A percentile compares a stretch with the other conserved stretches of the same genome.
Conservation (phyloP, 768 basidiomycete genomes). For the Amanita rimosa region DNA sequence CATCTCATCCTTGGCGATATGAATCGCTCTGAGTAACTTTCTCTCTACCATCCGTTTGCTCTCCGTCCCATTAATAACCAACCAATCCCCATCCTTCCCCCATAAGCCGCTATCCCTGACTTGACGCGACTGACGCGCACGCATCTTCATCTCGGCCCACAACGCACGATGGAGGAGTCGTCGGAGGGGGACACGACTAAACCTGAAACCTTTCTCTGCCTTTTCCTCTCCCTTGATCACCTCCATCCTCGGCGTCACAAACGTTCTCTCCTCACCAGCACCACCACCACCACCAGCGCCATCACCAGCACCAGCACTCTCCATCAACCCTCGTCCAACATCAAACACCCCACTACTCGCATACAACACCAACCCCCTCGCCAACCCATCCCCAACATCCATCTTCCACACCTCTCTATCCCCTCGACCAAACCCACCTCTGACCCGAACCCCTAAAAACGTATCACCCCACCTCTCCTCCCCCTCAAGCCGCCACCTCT, state of each 20-base stretch:
- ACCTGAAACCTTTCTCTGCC: conserved; percentile 3
- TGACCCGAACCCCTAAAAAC: conserved; percentile 12
- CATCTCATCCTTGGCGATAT: not conserved
- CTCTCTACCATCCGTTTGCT: not conserved
- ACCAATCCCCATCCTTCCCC: not conserved
- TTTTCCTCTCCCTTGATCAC: conserved; percentile 10
- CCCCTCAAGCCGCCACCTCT: conserved; percentile 1
- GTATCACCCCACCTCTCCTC: conserved; percentile 16
- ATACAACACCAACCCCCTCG: conserved; percentile 5
- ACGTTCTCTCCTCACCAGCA: not conserved
- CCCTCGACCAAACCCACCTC: too few relatives aligned
- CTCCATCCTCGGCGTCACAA: conserved; percentile 7
- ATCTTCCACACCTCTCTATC: not conserved
- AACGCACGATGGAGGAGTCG: conserved; percentile 10
- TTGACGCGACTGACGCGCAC: too few relatives aligned
- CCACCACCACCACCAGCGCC: too few relatives aligned
- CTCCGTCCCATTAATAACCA: too few relatives aligned
- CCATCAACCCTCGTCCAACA: not conserved
- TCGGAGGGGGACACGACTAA: conserved; percentile 6
- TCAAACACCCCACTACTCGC: conserved; percentile 1
- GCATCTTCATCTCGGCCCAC: conserved; percentile 4
- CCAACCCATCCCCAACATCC: conserved; percentile 6
- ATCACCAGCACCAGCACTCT: not conserved
- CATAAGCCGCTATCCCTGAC: not conserved
- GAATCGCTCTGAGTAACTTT: not conserved